phyloP scores from a whole-genome alignment of 1,139 yeast species.

The Scheffersomyces titani region DNA sequence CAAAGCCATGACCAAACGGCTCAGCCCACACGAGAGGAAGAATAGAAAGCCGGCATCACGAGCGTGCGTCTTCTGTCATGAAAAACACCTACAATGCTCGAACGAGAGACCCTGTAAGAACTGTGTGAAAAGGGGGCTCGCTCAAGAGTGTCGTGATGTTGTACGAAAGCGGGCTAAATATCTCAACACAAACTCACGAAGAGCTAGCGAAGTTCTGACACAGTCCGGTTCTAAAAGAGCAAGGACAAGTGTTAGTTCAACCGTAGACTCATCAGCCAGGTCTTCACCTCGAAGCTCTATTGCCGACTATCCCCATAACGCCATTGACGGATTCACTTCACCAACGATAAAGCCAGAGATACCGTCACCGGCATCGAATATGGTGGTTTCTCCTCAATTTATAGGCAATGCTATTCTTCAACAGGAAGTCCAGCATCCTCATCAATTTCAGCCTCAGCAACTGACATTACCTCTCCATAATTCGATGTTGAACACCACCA shows the following conservation, averaged over 20 bases:
- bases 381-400: not conserved
- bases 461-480: conserved; percentile 4
- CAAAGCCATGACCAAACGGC: conserved; percentile 56
- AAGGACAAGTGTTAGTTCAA: conserved; percentile 1
- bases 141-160: conserved; percentile 58
- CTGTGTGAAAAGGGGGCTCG: conserved; percentile 63
- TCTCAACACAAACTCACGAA: conserved; percentile 16
- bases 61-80: conserved; percentile 73
- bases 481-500: conserved; percentile 36
- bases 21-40: conserved; percentile 53
- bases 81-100: conserved; percentile 68
- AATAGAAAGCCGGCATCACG: conserved; percentile 61
- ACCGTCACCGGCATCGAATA: not conserved
- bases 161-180: conserved; percentile 57
- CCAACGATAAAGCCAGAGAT: not conserved
- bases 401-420: not conserved
- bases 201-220: conserved; percentile 3
- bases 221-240: conserved; percentile 1
- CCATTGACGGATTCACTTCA: not conserved
- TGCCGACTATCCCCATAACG: not conserved
- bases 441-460: not conserved
- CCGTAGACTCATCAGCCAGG: not conserved
- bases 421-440: not conserved
- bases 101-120: conserved; percentile 67
- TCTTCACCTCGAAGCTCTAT: not conserved